These are phyloP conservation scores for Gomphus bonarii DNA, from an alignment of 1,284 basidiomycete species.

Conservation along the genomic window DNA sequence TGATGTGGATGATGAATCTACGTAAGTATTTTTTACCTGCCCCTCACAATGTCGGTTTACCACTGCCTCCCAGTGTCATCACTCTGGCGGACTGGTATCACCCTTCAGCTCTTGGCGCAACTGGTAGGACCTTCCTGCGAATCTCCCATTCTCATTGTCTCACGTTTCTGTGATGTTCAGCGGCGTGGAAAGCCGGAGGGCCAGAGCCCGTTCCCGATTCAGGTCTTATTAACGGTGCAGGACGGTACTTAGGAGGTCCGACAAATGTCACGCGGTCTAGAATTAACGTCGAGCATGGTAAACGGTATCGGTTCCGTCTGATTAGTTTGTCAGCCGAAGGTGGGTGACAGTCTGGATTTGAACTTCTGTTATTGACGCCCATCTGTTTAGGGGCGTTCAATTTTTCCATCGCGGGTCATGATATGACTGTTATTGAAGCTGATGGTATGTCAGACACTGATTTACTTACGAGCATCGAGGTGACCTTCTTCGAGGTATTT, in stretches of 20 bases:
- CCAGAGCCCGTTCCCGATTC: slow-evolving; percentile 22
- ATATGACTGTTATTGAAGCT: not conserved
- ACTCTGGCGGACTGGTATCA: slow-evolving; percentile 20
- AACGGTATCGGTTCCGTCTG: not conserved
- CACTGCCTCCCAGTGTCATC: slow-evolving; percentile 15
- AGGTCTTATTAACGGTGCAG: slow-evolving; percentile 32
- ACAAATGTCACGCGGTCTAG: slow-evolving; percentile 21
- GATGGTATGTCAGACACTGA: not conserved
- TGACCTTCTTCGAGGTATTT: not conserved
- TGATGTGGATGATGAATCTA: slow-evolving; percentile 16
- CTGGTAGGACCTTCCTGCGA: not conserved
- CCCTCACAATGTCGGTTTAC: no score
- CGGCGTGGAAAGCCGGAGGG: not conserved
- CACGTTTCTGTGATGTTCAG: slow-evolving; percentile 18
- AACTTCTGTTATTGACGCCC: no score
- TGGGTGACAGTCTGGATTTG: not conserved
- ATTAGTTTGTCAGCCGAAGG: not conserved
- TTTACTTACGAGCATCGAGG: not conserved
- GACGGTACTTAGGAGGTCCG: slow-evolving; percentile 29
- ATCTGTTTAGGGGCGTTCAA: not conserved
- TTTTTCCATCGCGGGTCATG: not conserved
- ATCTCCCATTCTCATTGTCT: no score
- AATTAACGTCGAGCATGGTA: slow-evolving; percentile 21
- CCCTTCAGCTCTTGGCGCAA: slow-evolving; percentile 11
- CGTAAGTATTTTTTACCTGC: not conserved